Evolutionary conservation across 2,329 filamentous ascomycete species (phyloP).

Genomic region (Colletotrichum liriopes): DNA sequence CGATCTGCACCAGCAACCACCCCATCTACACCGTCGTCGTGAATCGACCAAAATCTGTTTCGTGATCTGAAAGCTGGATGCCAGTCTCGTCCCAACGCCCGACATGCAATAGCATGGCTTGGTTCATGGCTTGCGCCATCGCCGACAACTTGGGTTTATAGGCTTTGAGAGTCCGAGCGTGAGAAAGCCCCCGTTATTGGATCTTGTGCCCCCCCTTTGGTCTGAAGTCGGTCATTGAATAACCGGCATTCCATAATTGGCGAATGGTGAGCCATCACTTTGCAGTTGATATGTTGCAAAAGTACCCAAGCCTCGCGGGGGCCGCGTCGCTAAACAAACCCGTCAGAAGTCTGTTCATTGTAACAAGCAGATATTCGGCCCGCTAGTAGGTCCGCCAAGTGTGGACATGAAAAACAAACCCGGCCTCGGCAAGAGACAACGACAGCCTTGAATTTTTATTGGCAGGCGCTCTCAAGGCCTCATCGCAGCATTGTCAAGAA

Average conservation of each 20-base stretch:
- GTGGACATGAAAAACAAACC: not conserved
- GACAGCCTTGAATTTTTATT: not conserved
- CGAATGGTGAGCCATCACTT: not conserved
- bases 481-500: not conserved
- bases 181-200: not conserved
- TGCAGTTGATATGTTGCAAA: not conserved
- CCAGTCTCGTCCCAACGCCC: not conserved
- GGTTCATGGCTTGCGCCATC: not conserved
- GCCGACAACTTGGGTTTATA: not conserved
- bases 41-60: not conserved
- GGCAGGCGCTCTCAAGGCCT: not conserved
- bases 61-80: not conserved
- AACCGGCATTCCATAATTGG: not conserved
- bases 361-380: not conserved
- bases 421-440: not conserved
- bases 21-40: constrained; percentile 1
- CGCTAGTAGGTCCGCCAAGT: not conserved
- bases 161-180: not conserved
- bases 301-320: not conserved
- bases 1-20: not conserved
- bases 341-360: not conserved
- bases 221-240: not conserved
- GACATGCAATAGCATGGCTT: not conserved
- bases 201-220: not conserved
- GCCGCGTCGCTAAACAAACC: not conserved